Percentiles rank a stretch among this genome's conserved stretches.
Conservation (phyloP, 2,329 filamentous ascomycete genomes). For the Fusarium nematophilum region DNA sequence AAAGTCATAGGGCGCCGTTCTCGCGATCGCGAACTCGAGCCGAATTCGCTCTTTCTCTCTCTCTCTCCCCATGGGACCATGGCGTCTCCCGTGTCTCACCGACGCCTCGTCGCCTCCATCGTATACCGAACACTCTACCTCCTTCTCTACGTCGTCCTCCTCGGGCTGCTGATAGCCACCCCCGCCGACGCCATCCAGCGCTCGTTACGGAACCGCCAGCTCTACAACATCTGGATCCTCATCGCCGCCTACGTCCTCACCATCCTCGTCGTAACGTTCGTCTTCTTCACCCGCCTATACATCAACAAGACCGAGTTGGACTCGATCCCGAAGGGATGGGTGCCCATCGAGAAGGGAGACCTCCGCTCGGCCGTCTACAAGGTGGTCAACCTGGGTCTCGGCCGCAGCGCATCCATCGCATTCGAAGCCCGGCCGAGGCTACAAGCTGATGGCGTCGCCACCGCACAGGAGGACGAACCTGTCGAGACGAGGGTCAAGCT, state of each 20-base stretch:
- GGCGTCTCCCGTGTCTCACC: conserved; percentile 53
- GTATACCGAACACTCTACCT: conserved; percentile 85
- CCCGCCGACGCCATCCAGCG: conserved; percentile 86
- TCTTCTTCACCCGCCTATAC: conserved; percentile 88
- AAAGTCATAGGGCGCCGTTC: conserved; percentile 18
- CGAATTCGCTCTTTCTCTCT: neutral
- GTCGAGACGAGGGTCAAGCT: conserved; percentile 34
- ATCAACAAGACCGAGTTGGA: conserved; percentile 83
- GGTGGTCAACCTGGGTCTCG: conserved; percentile 78
- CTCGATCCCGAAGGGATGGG: conserved; percentile 86
- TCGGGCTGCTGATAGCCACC: conserved; percentile 80
- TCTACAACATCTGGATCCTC: conserved; percentile 87
- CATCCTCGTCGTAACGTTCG: conserved; percentile 74
- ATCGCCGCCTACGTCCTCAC: conserved; percentile 80
- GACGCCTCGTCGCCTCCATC: conserved; percentile 75
- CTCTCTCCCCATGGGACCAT: conserved; percentile 27
- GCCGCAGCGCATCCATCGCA: conserved; percentile 82
- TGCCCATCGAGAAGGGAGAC: conserved; percentile 88
- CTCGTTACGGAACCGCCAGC: conserved; percentile 72
- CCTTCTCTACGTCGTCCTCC: conserved; percentile 77
- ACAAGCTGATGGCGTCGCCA: conserved; percentile 23
- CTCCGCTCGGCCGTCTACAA: conserved; percentile 78
- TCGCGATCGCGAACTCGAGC: neutral
- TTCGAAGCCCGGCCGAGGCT: conserved; percentile 66
- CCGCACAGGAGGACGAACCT: conserved; percentile 27